Evolutionary conservation across 768 basidiomycete genomes (phyloP).

Genomic region (Rossbeevera mucosa): DNA sequence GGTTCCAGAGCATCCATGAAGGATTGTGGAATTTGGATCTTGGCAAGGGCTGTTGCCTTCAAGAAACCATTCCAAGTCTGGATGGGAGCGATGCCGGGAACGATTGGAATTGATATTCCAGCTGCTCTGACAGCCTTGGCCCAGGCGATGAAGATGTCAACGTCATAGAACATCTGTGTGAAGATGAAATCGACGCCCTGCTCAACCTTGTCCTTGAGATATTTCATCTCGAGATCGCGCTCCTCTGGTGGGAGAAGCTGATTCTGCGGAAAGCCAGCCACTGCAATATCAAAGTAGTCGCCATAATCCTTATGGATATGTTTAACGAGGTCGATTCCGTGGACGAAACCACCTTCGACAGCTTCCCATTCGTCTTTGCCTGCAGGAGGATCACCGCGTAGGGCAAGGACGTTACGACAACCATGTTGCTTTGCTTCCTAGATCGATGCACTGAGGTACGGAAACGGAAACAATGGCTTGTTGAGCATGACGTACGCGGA

Average conservation of each 20-base stretch:
- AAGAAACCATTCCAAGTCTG: slow-evolving; percentile 96
- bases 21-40: slow-evolving; percentile 70
- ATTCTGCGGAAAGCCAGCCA: slow-evolving; percentile 89
- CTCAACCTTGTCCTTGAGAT: slow-evolving; percentile 87
- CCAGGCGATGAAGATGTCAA: slow-evolving; percentile 88
- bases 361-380: slow-evolving; percentile 92
- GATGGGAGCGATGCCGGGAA: slow-evolving; percentile 92
- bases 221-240: slow-evolving; percentile 72
- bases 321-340: slow-evolving; percentile 87
- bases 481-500: slow-evolving; percentile 56
- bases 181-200: slow-evolving; percentile 91
- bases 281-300: slow-evolving; percentile 94
- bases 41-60: slow-evolving; percentile 73
- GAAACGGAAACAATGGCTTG: not conserved
- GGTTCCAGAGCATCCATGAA: slow-evolving; percentile 79
- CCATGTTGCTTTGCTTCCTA: slow-evolving; percentile 88
- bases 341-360: slow-evolving; percentile 83
- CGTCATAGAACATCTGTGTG: slow-evolving; percentile 98
- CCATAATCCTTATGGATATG: slow-evolving; percentile 80
- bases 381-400: slow-evolving; percentile 87
- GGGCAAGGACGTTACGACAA: slow-evolving; percentile 88
- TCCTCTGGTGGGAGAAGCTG: slow-evolving; percentile 70
- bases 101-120: slow-evolving; percentile 85
- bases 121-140: slow-evolving; percentile 76
- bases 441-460: slow-evolving; percentile 2